These are phyloP conservation scores for Trichoderma orchidacearum DNA, from an alignment of 495 filamentous ascomycete genomes.

Conservation along the genomic window DNA sequence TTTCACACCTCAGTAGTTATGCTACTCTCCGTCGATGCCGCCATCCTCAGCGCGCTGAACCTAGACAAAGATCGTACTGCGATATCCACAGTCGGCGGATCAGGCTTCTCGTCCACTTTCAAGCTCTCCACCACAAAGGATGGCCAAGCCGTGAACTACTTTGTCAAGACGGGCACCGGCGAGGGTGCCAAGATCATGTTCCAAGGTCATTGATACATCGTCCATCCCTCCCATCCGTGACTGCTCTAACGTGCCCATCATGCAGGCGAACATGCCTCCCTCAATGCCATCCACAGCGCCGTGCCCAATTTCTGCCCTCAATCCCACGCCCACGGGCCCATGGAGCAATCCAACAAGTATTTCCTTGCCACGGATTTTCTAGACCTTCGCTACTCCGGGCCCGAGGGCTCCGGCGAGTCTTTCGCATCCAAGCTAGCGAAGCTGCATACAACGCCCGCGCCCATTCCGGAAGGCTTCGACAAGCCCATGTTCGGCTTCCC, in stretches of 20 bases:
- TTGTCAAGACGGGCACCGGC: slow-evolving; percentile 67
- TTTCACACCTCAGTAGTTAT: slow-evolving; percentile 8
- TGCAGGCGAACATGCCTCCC: slow-evolving; percentile 63
- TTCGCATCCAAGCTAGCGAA: slow-evolving; percentile 65
- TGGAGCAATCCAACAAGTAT: slow-evolving; percentile 36
- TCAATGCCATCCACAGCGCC: slow-evolving; percentile 60
- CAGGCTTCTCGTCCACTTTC: slow-evolving; percentile 61
- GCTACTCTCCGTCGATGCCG: slow-evolving; percentile 34
- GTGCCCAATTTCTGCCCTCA: slow-evolving; percentile 64
- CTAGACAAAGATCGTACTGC: slow-evolving; percentile 46
- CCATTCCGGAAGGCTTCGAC: slow-evolving; percentile 42
- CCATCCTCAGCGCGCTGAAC: slow-evolving; percentile 50
- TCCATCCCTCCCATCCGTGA: background rate
- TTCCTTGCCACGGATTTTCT: slow-evolving; percentile 81
- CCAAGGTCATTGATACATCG: slow-evolving; percentile 21
- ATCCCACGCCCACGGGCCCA: slow-evolving; percentile 53
- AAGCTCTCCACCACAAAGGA: slow-evolving; percentile 43
- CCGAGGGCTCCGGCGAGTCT: slow-evolving; percentile 28
- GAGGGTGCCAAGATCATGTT: slow-evolving; percentile 64
- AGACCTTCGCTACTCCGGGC: slow-evolving; percentile 34
- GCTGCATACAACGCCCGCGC: slow-evolving; percentile 66
- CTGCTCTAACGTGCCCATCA: background rate
- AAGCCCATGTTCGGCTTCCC: slow-evolving; percentile 66
- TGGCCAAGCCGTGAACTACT: slow-evolving; percentile 49
- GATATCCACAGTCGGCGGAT: slow-evolving; percentile 51